Base-by-base conservation (phyloP, 371 early-diverging fungal genomes). In the Syncephalastrum monosporum region DNA sequence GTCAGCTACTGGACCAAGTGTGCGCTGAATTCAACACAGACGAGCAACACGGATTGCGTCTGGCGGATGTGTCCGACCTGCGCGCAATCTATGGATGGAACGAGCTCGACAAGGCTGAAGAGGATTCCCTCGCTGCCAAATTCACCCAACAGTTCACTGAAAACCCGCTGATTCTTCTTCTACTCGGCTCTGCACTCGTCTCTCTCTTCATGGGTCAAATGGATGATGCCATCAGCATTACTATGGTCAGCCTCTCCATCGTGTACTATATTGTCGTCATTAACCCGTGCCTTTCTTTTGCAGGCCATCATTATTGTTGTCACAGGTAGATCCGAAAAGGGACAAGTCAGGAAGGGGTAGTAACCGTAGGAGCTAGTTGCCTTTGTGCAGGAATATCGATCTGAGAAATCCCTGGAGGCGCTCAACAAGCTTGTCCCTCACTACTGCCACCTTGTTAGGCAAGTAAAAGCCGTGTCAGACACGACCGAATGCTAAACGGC, bases 211-310 rank as follows among this genome's bases (percentile, higher is more conserved):
- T 97, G 77, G 94, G 95, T 10, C 91, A 97, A 65, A 74, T 83
- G 61, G 94, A 95, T 62, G 96, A 98, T 67, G 98, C 97, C 16
- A 80, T 96, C 62, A 92, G 92, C 65, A 96, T 98, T 50, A 87
- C 95, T 1, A 71, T 96, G 83, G 96, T 91, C 74, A 60, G 62
- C 63, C 19, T 54, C 27, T 41, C 48, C 49, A 25, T 48, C 17
- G 47, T 24, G 24, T 41, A 21, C 41, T 44, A 17, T 19, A 12
- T 17, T 19, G 53, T 27, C 53, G 51, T 47, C 44, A 43, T 44
- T 50, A 38, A 33, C 14, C 21, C 25, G 43, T 43, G 44, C 38
- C 51, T 49, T 21, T 50, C 43, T 54, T 5, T 19, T 55, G 16
- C 65, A 91, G 92, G 92, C 93, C 19, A 92, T 92, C 59, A 57